Conservation (phyloP, 352 stramenopile genomes). For the Phytophthora hibernalis region DNA sequence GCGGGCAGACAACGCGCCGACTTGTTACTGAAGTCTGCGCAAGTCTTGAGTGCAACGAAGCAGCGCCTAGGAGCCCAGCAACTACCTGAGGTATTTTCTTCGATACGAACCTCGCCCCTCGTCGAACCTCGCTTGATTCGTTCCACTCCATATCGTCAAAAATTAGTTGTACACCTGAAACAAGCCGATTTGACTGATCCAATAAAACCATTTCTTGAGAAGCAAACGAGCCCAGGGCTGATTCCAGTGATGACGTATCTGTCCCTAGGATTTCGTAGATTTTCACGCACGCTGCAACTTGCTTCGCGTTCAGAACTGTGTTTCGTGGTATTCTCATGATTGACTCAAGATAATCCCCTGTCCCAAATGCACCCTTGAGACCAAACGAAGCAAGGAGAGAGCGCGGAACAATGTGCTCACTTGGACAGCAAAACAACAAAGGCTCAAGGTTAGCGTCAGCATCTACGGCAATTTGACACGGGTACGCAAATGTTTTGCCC, state of each 20-base stretch:
- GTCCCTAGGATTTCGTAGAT: constrained; percentile 56
- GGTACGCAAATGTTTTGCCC: constrained; percentile 56
- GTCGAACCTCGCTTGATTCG: constrained; percentile 59
- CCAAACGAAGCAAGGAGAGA: constrained; percentile 65
- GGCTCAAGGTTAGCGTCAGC: constrained; percentile 56
- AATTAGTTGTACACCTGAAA: constrained; percentile 46
- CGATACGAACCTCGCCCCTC: constrained; percentile 61
- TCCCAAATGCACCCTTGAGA: constrained; percentile 57
- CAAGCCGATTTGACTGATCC: constrained; percentile 41
- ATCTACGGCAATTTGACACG: constrained; percentile 62
- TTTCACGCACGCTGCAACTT: constrained; percentile 50
- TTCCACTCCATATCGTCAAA: constrained; percentile 88
- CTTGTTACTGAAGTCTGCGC: constrained; percentile 69
- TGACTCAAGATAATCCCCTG: constrained; percentile 63
- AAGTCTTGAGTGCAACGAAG: constrained; percentile 69
- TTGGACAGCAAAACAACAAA: constrained; percentile 64
- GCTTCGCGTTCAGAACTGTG: constrained; percentile 31
- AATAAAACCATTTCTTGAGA: constrained; percentile 55
- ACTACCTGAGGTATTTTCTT: constrained; percentile 52
- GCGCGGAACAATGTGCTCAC: constrained; percentile 61
- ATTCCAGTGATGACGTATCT: constrained; percentile 35
- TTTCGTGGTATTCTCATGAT: constrained; percentile 52
- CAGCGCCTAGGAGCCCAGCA: constrained; percentile 57
- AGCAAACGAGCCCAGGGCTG: constrained; percentile 32
- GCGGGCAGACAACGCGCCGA: constrained; percentile 52